phyloP scores from a whole-genome alignment of 768 basidiomycete species.

The Auriscalpium vulgare region DNA sequence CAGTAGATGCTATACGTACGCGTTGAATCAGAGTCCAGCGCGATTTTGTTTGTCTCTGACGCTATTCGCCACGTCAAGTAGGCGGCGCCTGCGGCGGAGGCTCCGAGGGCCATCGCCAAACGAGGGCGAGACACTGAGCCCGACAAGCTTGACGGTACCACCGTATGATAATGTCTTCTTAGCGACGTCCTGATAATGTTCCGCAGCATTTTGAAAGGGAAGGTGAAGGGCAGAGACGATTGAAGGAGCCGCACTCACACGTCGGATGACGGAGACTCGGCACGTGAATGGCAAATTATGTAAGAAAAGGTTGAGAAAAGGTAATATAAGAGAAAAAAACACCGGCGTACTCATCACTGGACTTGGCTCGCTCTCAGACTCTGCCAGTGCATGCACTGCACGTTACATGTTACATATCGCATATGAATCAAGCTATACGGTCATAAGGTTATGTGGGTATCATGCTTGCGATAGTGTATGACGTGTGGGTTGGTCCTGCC shows the following conservation, averaged over 20 bases:
- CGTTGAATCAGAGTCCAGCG: conserved; percentile 16
- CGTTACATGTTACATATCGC: too few species aligned
- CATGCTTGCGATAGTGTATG: too few species aligned
- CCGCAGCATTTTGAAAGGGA: conserved; percentile 7
- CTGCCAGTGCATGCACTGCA: too few species aligned
- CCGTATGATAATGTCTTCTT: conserved; percentile 12
- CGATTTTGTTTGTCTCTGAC: conserved; percentile 13
- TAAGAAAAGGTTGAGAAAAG: not conserved
- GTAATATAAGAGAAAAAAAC: too few species aligned
- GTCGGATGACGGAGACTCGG: not conserved
- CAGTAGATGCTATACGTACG: conserved; percentile 4
- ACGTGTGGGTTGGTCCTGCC: too few species aligned
- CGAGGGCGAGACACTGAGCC: not conserved
- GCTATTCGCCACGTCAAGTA: conserved; percentile 26
- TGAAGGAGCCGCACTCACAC: too few species aligned
- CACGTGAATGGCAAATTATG: not conserved
- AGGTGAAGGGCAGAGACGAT: not conserved
- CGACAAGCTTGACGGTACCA: not conserved
- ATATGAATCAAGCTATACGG: too few species aligned
- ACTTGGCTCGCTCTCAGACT: too few species aligned
- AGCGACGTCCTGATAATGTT: conserved; percentile 2
- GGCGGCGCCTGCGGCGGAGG: conserved; percentile 23
- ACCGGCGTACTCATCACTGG: too few species aligned
- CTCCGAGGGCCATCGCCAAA: conserved; percentile 19
- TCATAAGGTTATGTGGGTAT: too few species aligned